Conservation (phyloP, 768 basidiomycete genomes). For the Leccinum pellstonianum region DNA sequence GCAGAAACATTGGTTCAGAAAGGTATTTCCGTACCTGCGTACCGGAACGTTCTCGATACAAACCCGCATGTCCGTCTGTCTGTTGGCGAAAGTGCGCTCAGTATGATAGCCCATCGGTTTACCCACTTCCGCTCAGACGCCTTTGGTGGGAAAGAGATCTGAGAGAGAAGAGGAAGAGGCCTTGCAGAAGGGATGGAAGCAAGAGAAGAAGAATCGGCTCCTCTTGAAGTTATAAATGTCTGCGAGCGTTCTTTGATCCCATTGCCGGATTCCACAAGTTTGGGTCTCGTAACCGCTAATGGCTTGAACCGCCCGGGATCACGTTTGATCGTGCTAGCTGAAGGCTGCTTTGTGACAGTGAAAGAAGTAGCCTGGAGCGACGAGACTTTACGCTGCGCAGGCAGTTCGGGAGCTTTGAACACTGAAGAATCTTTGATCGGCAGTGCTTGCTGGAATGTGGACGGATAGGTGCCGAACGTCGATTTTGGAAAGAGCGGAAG, state of each 20-base stretch:
- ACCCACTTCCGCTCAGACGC: constrained; percentile 58
- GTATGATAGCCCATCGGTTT: constrained; percentile 48
- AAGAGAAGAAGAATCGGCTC: background rate
- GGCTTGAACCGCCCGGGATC: constrained; percentile 20
- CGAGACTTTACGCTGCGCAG: background rate
- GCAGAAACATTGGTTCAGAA: constrained; percentile 2
- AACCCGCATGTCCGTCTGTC: constrained; percentile 48
- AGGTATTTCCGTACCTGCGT: constrained; percentile 46
- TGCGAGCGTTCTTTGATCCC: background rate
- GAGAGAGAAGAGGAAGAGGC: constrained; percentile 28
- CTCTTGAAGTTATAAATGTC: background rate
- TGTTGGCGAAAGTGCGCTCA: constrained; percentile 45
- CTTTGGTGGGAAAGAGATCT: constrained; percentile 57
- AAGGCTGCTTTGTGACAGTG: background rate
- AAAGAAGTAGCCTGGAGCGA: background rate
- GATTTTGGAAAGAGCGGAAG: too few species aligned
- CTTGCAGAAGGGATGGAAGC: background rate
- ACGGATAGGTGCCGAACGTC: too few species aligned
- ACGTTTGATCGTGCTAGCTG: background rate
- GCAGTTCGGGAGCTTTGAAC: constrained; percentile 10
- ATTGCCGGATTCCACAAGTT: background rate
- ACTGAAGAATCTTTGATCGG: background rate
- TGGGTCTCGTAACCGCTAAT: constrained; percentile 1
- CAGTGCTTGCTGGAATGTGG: background rate
- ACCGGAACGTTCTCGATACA: constrained; percentile 61